Evolutionary conservation across 106 monocot species (phyloP).

Genomic region (Platanthera guangdongensis): DNA sequence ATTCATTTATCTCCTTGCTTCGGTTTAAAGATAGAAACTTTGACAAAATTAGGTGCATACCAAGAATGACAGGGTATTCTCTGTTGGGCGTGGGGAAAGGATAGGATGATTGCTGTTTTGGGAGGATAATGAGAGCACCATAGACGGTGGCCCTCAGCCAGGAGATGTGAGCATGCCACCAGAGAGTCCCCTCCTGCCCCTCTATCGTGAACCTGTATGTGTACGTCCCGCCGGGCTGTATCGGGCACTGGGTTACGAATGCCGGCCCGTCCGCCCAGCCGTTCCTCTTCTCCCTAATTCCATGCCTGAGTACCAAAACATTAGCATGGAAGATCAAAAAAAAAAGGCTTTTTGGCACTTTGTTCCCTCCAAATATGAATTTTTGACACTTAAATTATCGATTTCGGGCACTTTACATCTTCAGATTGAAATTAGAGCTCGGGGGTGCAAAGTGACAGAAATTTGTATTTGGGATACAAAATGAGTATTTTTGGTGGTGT

Average conservation of each 20-base stretch:
- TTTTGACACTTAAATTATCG: too few species aligned
- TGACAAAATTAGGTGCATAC: slow-evolving; percentile 3
- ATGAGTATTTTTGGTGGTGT: too few species aligned
- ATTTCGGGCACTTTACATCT: too few species aligned
- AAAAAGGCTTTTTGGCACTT: too few species aligned
- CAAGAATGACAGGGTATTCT: slow-evolving; percentile 45
- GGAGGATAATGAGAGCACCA: slow-evolving; percentile 50
- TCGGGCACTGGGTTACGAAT: slow-evolving; percentile 59
- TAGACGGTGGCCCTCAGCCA: slow-evolving; percentile 59
- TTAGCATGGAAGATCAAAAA: neutral
- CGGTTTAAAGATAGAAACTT: neutral
- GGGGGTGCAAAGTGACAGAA: too few species aligned
- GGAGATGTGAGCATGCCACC: slow-evolving; percentile 59
- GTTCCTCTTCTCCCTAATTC: slow-evolving; percentile 34
- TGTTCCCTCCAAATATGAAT: too few species aligned
- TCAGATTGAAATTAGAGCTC: too few species aligned
- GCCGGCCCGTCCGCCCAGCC: slow-evolving; percentile 58
- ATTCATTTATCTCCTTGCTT: too few species aligned
- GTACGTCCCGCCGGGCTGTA: slow-evolving; percentile 46
- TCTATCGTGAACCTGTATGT: slow-evolving; percentile 45
- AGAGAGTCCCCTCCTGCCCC: slow-evolving; percentile 49
- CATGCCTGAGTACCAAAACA: slow-evolving; percentile 28
- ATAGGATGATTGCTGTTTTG: slow-evolving; percentile 22
- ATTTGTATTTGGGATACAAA: too few species aligned
- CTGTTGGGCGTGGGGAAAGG: slow-evolving; percentile 40